Evolutionary conservation across 2,329 filamentous ascomycete species (phyloP), one percentile per base, ranked within the genome.

Genomic region (Bisporella sp.): DNA sequence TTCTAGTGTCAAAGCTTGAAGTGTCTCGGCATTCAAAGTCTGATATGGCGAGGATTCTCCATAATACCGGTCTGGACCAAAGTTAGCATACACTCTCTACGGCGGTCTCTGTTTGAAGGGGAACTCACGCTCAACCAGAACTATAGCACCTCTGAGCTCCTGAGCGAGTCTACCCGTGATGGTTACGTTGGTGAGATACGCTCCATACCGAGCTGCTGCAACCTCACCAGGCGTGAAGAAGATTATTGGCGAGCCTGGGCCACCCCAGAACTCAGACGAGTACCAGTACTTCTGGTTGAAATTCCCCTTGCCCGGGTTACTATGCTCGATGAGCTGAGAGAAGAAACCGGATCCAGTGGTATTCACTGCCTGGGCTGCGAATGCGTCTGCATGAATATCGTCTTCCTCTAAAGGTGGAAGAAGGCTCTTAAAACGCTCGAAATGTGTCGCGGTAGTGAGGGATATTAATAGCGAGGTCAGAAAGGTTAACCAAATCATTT

Each of bases 281-380:
- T 71, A 81, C 68, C 71, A 79, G 61, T 73, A 81, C 41, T 72
- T 69, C 63, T 80, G 76, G 31, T 69, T 66, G 57, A 81, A 81
- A 0, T 73, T 80, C 8, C 77, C 77, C 9, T 78, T 64, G n/a
- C 66, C 66, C 1, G 77, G 77, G 56, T 81, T 68, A 4, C 70
- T 64, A 63, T 84, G 81, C 59, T 84, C 79, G 45, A 83, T 75
- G 48, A 77, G 68, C 62, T 83, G 80, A 31, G 55, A 53, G 48
- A 64, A 64, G 47, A 60, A 62, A 1, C 51, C 55, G 9, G 54
- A 51, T 3, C 62, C 62, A 5, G 56, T 62, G 13, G 45, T 54
- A 43, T 53, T 57, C 29, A 37, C 40, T 29, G 54, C n/a, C 2
- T 39, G 40, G 13, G 28, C 28, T 28, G 55, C 46, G 7, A 49